Percentiles rank a stretch among this genome's conserved stretches.
Evolutionary conservation across 768 basidiomycete genomes (phyloP).

Genomic region (Amanita rubescens): DNA sequence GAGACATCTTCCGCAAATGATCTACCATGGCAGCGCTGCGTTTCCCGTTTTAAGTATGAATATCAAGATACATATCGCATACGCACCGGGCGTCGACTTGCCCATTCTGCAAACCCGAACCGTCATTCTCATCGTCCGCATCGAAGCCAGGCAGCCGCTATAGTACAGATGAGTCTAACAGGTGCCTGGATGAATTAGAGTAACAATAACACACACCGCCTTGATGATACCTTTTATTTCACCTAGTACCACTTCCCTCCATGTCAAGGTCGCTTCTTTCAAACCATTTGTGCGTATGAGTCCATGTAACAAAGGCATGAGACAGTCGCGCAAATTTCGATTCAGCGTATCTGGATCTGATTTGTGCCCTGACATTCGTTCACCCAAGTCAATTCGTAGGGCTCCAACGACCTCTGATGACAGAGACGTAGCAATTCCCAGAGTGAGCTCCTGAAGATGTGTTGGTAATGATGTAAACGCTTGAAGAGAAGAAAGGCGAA

Average conservation of each 20-base stretch:
- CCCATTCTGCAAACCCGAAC: constrained; percentile 12
- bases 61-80: neutral
- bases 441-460: constrained; percentile 62
- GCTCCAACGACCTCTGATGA: constrained; percentile 72
- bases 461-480: constrained; percentile 73
- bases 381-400: constrained; percentile 57
- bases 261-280: constrained; percentile 57
- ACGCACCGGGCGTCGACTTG: constrained; percentile 7
- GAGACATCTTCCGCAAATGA: constrained; percentile 59
- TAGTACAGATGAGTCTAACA: constrained; percentile 3
- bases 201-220: constrained; percentile 37
- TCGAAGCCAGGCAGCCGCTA: constrained; percentile 59
- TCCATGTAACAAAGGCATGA: constrained; percentile 72
- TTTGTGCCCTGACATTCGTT: constrained; percentile 34
- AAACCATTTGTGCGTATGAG: constrained; percentile 66
- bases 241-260: constrained; percentile 60
- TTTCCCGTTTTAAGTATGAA: constrained; percentile 1
- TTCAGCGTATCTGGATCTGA: constrained; percentile 25
- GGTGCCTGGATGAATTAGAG: neutral
- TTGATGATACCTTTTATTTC: constrained; percentile 53
- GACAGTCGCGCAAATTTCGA: constrained; percentile 48
- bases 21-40: constrained; percentile 40
- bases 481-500: constrained; percentile 60
- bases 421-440: constrained; percentile 71
- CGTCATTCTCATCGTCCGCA: constrained; percentile 40